Evolutionary conservation across 108 stramenopile species (phyloP), one percentile per base, ranked within the genome.

Genomic region (Nitzschia sp.): DNA sequence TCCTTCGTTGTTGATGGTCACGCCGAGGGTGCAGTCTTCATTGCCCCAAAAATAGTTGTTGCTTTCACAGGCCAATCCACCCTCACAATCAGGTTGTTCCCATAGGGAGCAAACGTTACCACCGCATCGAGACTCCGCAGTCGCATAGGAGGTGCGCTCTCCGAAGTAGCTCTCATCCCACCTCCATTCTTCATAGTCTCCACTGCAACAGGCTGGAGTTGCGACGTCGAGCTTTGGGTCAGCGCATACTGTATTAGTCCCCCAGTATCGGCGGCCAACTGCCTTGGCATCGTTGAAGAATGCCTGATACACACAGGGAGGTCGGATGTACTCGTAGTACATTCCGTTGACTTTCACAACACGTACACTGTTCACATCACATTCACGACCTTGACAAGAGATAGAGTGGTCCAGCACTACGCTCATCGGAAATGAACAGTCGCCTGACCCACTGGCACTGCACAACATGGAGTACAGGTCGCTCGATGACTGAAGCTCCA

Each of bases 241-340:
- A 0, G 17, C n/a, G 12, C 14, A n/a, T 17, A 8, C 15, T 52
- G 11, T 17, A 3, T 17, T 19, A 5, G 15, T 3, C 6, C 19
- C 48, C 15, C 15, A 12, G 7, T n/a, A 58, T 7, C 8, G 34
- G 12, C 19, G 46, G 46, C 14, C 22, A 8, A 66, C 63, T 10
- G 29, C 67, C 44, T 65, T 62, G 19, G 40, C 53, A 56, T 73
- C 43, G 25, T 73, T 10, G 55, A 72, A 84, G 37, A 85, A 86
- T 2, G 85, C 75, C 53, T 75, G 71, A 22, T 84, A 22, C 0
- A 86, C 83, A 73, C 88, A 89, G 0, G 85, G 77, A 12, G 41
- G 50, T 15, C 52, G 83, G 1, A 85, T 44, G 63, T 85, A 84
- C 42, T 86, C 88, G 50, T 84, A 89, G 44, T 61, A 85, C 5